These are phyloP conservation scores for Arabidopsis hybrid DNA, from an alignment of 441 rosid species.

Conservation along the genomic window DNA sequence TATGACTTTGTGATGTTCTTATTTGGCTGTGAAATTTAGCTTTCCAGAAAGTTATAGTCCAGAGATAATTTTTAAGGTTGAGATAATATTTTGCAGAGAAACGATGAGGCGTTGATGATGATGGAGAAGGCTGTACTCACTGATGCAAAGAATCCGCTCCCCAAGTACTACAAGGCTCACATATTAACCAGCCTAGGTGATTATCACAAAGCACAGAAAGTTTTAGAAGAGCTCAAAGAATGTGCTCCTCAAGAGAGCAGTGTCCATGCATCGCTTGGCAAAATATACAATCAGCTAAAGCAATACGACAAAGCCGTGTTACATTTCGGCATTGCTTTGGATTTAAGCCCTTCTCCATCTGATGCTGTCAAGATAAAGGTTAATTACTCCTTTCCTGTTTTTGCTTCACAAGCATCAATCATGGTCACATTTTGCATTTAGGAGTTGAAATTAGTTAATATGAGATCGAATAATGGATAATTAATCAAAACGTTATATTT, in stretches of 20 bases:
- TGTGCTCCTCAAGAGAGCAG: constrained; percentile 83
- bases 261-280: constrained; percentile 89
- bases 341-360: constrained; percentile 78
- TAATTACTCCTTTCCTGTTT: neutral
- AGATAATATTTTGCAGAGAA: constrained; percentile 58
- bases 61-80: constrained; percentile 9
- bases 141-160: constrained; percentile 86
- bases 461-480: neutral
- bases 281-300: constrained; percentile 63
- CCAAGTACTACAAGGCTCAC: constrained; percentile 91
- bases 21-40: constrained; percentile 19
- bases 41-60: neutral
- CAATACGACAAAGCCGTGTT: constrained; percentile 82
- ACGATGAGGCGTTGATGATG: constrained; percentile 83
- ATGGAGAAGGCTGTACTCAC: constrained; percentile 81
- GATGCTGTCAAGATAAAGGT: constrained; percentile 89
- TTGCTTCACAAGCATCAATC: constrained; percentile 17
- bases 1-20: constrained; percentile 17
- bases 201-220: constrained; percentile 72
- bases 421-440: constrained; percentile 20
- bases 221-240: constrained; percentile 88
- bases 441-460: too few species aligned
- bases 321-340: constrained; percentile 88
- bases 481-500: neutral
- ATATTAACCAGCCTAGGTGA: constrained; percentile 69